Evolutionary conservation across 2,329 filamentous ascomycete species (phyloP).

Genomic region (Nemania abortiva): DNA sequence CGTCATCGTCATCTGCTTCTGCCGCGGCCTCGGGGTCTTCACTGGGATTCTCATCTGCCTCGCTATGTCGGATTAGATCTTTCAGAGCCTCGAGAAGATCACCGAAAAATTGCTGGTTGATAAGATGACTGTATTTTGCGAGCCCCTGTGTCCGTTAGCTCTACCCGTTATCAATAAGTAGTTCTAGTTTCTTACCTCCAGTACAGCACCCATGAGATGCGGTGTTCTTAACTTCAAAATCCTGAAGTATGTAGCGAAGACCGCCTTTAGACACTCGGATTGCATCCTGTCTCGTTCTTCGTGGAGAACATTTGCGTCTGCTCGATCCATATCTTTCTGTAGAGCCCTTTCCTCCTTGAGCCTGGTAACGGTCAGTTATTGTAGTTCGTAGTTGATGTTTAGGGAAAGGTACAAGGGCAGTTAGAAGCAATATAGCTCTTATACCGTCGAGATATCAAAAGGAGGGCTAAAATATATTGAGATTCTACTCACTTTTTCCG

Average conservation of each 20-base stretch:
- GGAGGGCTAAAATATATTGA: background rate
- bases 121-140: conserved; percentile 93
- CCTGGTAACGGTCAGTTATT: conserved; percentile 50
- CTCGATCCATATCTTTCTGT: conserved; percentile 92
- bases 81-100: conserved; percentile 94
- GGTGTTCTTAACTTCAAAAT: conserved; percentile 86
- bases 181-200: conserved; percentile 29
- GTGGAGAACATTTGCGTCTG: conserved; percentile 89
- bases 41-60: conserved; percentile 64
- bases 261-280: conserved; percentile 93
- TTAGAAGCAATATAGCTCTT: background rate
- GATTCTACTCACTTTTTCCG: conserved; percentile 67
- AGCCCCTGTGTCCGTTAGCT: conserved; percentile 71
- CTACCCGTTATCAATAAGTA: background rate
- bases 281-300: conserved; percentile 96
- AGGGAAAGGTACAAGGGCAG: background rate
- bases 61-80: conserved; percentile 85
- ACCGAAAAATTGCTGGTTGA: conserved; percentile 99
- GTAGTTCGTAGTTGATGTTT: background rate
- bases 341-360: conserved; percentile 87
- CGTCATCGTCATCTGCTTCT: conserved; percentile 59
- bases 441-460: background rate
- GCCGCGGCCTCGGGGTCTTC: conserved; percentile 59
- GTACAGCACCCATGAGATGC: conserved; percentile 92
- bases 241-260: conserved; percentile 95